phyloP scores from a whole-genome alignment of 2,329 filamentous ascomycete species.

The Trichoderma atroviride region DNA sequence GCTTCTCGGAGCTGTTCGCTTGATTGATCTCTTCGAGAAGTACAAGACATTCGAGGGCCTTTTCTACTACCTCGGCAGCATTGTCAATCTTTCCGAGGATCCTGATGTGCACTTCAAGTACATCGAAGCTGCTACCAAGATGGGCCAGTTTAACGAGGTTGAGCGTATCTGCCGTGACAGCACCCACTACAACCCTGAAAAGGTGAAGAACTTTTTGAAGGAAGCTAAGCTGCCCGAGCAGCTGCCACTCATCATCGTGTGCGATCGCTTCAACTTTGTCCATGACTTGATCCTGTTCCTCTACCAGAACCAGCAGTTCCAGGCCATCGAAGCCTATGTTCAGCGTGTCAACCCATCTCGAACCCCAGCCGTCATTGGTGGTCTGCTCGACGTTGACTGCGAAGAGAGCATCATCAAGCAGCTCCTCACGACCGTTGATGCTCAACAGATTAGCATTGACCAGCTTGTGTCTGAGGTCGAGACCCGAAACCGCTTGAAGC shows the following conservation, averaged over 20 bases:
- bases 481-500: conserved; percentile 90
- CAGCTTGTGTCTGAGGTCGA: conserved; percentile 95
- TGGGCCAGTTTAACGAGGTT: conserved; percentile 92
- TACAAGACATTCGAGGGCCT: conserved; percentile 96
- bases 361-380: conserved; percentile 90
- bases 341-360: conserved; percentile 92
- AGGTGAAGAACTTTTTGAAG: conserved; percentile 99
- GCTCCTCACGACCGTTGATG: conserved; percentile 80
- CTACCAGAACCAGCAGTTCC: conserved; percentile 99
- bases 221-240: conserved; percentile 91
- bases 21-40: conserved; percentile 96
- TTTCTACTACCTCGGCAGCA: conserved; percentile 97
- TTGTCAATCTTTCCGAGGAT: conserved; percentile 95
- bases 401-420: conserved; percentile 96
- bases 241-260: conserved; percentile 95
- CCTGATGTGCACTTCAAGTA: conserved; percentile 99
- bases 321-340: conserved; percentile 97
- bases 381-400: conserved; percentile 93
- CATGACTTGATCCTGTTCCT: conserved; percentile 95
- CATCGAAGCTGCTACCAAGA: conserved; percentile 92
- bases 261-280: conserved; percentile 98
- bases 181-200: conserved; percentile 86
- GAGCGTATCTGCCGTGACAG: conserved; percentile 96
- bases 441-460: conserved; percentile 86
- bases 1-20: conserved; percentile 78